A percentile compares a stretch with the other conserved stretches of the same genome.
Conservation (phyloP, 768 basidiomycete genomes). For the Saitozyma sp. region DNA sequence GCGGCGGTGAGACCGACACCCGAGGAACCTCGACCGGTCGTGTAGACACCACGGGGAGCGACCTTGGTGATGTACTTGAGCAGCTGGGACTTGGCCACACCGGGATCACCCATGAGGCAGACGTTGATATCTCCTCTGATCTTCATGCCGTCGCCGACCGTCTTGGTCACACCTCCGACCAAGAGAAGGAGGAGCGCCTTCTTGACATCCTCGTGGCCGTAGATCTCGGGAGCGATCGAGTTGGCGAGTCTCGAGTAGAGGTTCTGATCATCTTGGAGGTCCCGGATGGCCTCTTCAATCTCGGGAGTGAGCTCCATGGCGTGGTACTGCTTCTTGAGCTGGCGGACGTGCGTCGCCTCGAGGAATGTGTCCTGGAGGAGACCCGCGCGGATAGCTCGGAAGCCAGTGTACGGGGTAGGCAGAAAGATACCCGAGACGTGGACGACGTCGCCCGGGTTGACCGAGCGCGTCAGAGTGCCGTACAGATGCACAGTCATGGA, state of each 20-base stretch:
- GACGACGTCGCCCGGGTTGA: slow-evolving; percentile 95
- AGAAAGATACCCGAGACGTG: slow-evolving; percentile 96
- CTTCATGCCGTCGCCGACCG: slow-evolving; percentile 95
- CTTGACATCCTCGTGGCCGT: slow-evolving; percentile 95
- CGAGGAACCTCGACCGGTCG: slow-evolving; percentile 96
- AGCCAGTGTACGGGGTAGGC: slow-evolving; percentile 95
- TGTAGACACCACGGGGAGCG: slow-evolving; percentile 95
- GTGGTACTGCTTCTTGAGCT: slow-evolving; percentile 95
- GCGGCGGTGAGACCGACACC: slow-evolving; percentile 98
- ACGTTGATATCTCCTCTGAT: slow-evolving; percentile 97
- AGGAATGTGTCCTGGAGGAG: slow-evolving; percentile 96
- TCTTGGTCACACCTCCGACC: slow-evolving; percentile 94
- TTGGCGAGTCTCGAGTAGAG: slow-evolving; percentile 84
- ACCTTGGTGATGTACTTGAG: slow-evolving; percentile 96
- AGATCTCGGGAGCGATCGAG: slow-evolving; percentile 97
- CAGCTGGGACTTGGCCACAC: slow-evolving; percentile 86
- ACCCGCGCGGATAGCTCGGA: slow-evolving; percentile 93
- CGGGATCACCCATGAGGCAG: slow-evolving; percentile 98
- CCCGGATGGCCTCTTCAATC: slow-evolving; percentile 67
- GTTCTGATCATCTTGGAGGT: slow-evolving; percentile 71
- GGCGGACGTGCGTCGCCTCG: slow-evolving; percentile 83
- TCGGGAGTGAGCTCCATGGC: slow-evolving; percentile 90
- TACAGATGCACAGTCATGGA: slow-evolving; percentile 97
- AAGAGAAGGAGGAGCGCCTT: slow-evolving; percentile 88
- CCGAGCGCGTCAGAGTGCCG: slow-evolving; percentile 79